Evolutionary conservation across 768 basidiomycete species (phyloP), one percentile per base, ranked within the genome.

Genomic region (Neoboletus brunneissimus): DNA sequence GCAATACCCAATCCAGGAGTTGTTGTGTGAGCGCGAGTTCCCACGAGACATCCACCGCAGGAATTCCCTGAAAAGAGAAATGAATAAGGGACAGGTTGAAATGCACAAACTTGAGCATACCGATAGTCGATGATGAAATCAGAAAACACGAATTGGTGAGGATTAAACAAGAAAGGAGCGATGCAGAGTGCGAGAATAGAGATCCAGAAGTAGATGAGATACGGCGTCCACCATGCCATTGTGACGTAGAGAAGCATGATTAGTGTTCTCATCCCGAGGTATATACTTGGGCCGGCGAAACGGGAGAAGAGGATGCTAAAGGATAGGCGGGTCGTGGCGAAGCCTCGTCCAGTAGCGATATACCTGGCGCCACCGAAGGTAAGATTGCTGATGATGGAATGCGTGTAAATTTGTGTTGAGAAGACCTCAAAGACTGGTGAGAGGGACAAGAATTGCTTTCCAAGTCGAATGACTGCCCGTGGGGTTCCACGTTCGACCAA

Each of bases 1-100:
- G 72, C 97, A 99, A 73, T 98, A 99, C 0, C 97, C 96, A 62
- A 98, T 96, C 97, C 97, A 99, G 5, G 96, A 97, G 72, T 98
- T 99, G 65, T 84, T 90, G 73, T 99, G 97, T 22, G 94, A 93
- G 32, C 94, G 83, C 38, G 97, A 98, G 77, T 99, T 99, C 52
- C 97, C 97, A 50, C 97, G 85, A 34, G 88, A 95, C 95, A 99
- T 98, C 97, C 97, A 99, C 60, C 97, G 84, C 61, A 99, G 76
- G 77, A 94, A 98, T 76, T 98, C 96, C 64, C 96, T 92, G 69
- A 66, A 74, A 51, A 44, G 3, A 10, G 23, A 27, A 3, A 12
- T 50, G 34, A 53, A 13, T 22, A 15, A 37, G 37, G 11, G 34
- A 23, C 18, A 5, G 4, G 4, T 12, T 2, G 0, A 34, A 23